Evolutionary conservation across 2,329 filamentous ascomycete genomes (phyloP).

Genomic region (Stagonosporopsis cucurbitacearum): DNA sequence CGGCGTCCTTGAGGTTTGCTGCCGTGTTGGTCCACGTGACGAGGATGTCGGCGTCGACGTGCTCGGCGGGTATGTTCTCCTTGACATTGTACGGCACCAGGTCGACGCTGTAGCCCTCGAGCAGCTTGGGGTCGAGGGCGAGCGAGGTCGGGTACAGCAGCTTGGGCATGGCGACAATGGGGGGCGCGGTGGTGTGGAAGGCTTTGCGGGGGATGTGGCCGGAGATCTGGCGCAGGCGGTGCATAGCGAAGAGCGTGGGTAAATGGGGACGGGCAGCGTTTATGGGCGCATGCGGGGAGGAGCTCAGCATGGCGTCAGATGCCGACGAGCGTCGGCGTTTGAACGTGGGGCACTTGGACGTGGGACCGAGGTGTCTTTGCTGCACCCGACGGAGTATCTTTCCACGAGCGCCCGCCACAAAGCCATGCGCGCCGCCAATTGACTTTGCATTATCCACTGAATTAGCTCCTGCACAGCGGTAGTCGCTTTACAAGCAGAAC

Average conservation of each 20-base stretch:
- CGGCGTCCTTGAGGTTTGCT: slow-evolving; percentile 65
- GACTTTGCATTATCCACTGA: neutral
- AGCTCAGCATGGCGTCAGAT: slow-evolving; percentile 12
- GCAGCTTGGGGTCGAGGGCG: slow-evolving; percentile 60
- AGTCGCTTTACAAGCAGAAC: slow-evolving; percentile 33
- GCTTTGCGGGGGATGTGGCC: slow-evolving; percentile 12
- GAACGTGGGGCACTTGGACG: slow-evolving; percentile 12
- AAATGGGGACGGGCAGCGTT: neutral
- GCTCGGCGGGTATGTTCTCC: slow-evolving; percentile 61
- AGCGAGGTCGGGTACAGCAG: slow-evolving; percentile 71
- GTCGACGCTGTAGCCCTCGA: slow-evolving; percentile 65
- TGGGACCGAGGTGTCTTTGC: slow-evolving; percentile 4
- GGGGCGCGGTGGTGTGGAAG: slow-evolving; percentile 9
- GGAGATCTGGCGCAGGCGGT: slow-evolving; percentile 10
- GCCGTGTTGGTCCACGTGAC: slow-evolving; percentile 68
- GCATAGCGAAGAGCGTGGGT: slow-evolving; percentile 2
- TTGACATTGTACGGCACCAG: slow-evolving; percentile 68
- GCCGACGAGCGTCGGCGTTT: slow-evolving; percentile 17
- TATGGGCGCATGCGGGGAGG: slow-evolving; percentile 8
- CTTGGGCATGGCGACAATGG: slow-evolving; percentile 50
- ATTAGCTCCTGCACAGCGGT: neutral
- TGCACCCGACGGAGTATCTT: slow-evolving; percentile 10
- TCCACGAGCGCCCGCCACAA: slow-evolving; percentile 7
- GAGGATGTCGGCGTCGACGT: slow-evolving; percentile 65
- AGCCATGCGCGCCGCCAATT: neutral